These are phyloP conservation scores for Phialocephala subalpina DNA, from an alignment of 2,329 filamentous ascomycete genomes.

Conservation along the genomic window DNA sequence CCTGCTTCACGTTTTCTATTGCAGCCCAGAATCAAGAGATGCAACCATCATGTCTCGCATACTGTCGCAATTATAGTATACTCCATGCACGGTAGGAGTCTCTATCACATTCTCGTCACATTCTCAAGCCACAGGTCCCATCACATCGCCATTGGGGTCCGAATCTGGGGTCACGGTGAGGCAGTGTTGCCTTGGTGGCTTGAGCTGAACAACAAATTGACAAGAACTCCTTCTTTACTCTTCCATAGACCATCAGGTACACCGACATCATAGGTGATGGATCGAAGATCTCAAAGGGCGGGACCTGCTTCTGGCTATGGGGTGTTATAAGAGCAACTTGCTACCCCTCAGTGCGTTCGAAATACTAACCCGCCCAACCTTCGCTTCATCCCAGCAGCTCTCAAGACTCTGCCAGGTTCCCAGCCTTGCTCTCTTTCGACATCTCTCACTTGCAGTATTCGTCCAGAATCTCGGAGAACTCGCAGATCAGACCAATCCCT, in stretches of 20 bases:
- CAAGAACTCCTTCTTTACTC: not conserved
- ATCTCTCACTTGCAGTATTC: not conserved
- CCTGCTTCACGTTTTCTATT: not conserved
- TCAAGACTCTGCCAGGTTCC: not conserved
- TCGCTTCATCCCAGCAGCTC: not conserved
- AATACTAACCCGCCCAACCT: not conserved
- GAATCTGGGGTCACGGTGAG: not conserved
- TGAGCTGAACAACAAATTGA: not conserved
- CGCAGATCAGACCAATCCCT: not conserved
- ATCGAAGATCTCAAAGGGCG: slow-evolving; percentile 7
- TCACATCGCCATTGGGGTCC: not conserved
- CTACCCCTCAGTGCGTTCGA: not conserved
- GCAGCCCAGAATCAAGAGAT: not conserved
- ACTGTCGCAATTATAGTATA: not conserved
- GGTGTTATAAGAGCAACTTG: slow-evolving; percentile 4
- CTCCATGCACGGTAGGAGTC: not conserved
- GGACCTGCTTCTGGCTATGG: not conserved
- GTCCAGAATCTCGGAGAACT: not conserved
- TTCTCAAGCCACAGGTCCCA: not conserved
- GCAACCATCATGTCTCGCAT: not conserved
- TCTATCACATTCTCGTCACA: not conserved
- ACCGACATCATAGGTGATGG: slow-evolving; percentile 2
- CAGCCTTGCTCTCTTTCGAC: not conserved
- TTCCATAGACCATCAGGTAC: slow-evolving; percentile 1
- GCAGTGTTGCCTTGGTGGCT: slow-evolving; percentile 8